Evolutionary conservation across 306 rosid genomes (phyloP).

Genomic region (Vicia sativa): DNA sequence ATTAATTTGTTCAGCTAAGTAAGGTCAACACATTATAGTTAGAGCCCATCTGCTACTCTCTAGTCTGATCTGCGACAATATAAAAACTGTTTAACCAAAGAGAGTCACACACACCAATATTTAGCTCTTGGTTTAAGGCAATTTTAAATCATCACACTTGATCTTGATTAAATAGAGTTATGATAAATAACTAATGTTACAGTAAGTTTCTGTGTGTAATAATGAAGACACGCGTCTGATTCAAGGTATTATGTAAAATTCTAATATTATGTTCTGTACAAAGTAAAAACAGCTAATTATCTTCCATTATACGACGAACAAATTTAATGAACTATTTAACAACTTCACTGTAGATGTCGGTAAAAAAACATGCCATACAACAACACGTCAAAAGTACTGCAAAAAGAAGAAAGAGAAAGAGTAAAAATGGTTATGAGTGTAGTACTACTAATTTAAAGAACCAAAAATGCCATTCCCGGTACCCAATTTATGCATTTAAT

Average conservation of each 20-base stretch:
- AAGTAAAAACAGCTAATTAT: constrained; percentile 29
- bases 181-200: background rate
- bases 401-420: constrained; percentile 11
- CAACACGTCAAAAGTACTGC: constrained; percentile 36
- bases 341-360: constrained; percentile 48
- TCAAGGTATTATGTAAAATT: constrained; percentile 32
- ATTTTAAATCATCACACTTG: background rate
- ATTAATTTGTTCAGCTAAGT: too few relatives aligned
- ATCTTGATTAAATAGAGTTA: background rate
- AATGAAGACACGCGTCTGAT: constrained; percentile 32
- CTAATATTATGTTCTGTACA: constrained; percentile 37
- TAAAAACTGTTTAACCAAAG: too few relatives aligned
- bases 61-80: too few relatives aligned
- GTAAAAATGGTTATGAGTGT: too few relatives aligned
- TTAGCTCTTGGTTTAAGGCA: too few relatives aligned
- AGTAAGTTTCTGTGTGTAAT: background rate
- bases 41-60: too few relatives aligned
- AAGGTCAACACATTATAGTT: too few relatives aligned
- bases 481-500: constrained; percentile 49
- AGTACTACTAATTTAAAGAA: background rate
- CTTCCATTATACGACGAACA: constrained; percentile 44
- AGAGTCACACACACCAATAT: too few relatives aligned
- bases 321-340: constrained; percentile 44
- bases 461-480: constrained; percentile 41
- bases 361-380: constrained; percentile 42